Percentiles rank a stretch among this genome's conserved stretches.
phyloP scores from a whole-genome alignment of 345 rosid genomes.

The Syzygium jambos region DNA sequence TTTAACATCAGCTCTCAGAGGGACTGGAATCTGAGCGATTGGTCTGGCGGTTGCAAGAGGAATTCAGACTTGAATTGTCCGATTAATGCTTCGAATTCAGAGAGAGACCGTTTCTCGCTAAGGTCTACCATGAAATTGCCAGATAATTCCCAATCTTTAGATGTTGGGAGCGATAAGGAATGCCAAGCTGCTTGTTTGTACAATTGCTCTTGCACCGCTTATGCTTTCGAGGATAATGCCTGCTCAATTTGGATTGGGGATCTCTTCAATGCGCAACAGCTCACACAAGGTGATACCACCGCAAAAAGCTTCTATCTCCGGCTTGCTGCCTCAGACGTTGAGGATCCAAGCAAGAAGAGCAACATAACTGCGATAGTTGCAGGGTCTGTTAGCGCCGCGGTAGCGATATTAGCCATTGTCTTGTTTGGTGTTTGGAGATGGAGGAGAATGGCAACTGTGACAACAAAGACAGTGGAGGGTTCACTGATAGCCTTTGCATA shows the following conservation, averaged over 20 bases:
- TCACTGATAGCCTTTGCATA: conserved; percentile 57
- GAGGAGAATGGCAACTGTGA: conserved; percentile 9
- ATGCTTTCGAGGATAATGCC: conserved; percentile 25
- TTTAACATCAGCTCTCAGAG: conserved; percentile 20
- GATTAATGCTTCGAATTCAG: conserved; percentile 10
- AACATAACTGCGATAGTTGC: not conserved
- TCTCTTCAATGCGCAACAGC: conserved; percentile 35
- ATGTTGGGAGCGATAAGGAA: conserved; percentile 9
- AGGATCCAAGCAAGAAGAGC: conserved; percentile 18
- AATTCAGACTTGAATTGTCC: conserved; percentile 35
- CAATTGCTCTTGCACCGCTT: conserved; percentile 64
- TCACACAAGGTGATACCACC: conserved; percentile 13
- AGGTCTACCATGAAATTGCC: conserved; percentile 14
- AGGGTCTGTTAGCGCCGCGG: conserved; percentile 23
- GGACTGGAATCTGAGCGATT: conserved; percentile 46
- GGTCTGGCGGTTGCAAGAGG: conserved; percentile 57
- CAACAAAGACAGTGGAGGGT: conserved; percentile 41
- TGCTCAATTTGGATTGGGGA: conserved; percentile 51
- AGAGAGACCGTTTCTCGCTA: conserved; percentile 19
- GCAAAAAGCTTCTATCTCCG: conserved; percentile 34
- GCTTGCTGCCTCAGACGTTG: conserved; percentile 65
- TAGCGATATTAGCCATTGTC: conserved; percentile 13
- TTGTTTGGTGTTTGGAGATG: conserved; percentile 16
- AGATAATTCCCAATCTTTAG: not conserved
- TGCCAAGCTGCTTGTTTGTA: conserved; percentile 39